phyloP scores from a whole-genome alignment of 176 grass and related monocot species.

The Zoysia japonica region DNA sequence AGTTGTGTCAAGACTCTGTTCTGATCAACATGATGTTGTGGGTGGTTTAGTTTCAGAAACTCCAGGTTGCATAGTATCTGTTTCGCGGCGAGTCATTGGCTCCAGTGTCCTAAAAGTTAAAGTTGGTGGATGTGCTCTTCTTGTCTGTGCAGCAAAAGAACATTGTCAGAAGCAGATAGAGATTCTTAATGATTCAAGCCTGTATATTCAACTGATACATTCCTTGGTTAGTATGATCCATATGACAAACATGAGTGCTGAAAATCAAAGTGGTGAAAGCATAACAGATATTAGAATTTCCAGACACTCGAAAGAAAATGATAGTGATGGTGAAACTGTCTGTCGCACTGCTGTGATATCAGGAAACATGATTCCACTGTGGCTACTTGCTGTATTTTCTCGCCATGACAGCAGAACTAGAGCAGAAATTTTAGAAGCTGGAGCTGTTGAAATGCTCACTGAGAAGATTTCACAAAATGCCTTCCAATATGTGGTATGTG shows the following conservation, averaged over 20 bases:
- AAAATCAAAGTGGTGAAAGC: conserved; percentile 62
- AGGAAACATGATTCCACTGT: conserved; percentile 91
- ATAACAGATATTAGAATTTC: conserved; percentile 82
- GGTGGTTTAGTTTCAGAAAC: conserved; percentile 85
- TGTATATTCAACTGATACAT: conserved; percentile 72
- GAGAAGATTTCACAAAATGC: conserved; percentile 92
- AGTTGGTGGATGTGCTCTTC: conserved; percentile 89
- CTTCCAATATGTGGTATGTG: conserved; percentile 76
- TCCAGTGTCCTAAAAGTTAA: conserved; percentile 81
- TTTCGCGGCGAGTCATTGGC: conserved; percentile 67
- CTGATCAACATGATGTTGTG: conserved; percentile 72
- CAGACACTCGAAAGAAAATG: conserved; percentile 63
- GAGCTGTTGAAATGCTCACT: conserved; percentile 74
- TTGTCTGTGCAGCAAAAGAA: conserved; percentile 80
- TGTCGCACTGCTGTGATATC: conserved; percentile 71
- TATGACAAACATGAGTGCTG: conserved; percentile 56
- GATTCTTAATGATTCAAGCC: conserved; percentile 66
- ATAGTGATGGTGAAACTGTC: conserved; percentile 51
- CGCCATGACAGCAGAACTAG: conserved; percentile 65
- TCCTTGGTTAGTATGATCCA: conserved; percentile 89
- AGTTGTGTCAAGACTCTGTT: conserved; percentile 82
- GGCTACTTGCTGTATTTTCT: conserved; percentile 90
- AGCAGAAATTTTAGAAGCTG: conserved; percentile 79
- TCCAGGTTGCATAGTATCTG: conserved; percentile 68
- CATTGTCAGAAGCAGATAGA: conserved; percentile 83